Evolutionary conservation across 1,139 yeast species (phyloP), one percentile per base, ranked within the genome.

Genomic region (Yamadazyma siamensis): DNA sequence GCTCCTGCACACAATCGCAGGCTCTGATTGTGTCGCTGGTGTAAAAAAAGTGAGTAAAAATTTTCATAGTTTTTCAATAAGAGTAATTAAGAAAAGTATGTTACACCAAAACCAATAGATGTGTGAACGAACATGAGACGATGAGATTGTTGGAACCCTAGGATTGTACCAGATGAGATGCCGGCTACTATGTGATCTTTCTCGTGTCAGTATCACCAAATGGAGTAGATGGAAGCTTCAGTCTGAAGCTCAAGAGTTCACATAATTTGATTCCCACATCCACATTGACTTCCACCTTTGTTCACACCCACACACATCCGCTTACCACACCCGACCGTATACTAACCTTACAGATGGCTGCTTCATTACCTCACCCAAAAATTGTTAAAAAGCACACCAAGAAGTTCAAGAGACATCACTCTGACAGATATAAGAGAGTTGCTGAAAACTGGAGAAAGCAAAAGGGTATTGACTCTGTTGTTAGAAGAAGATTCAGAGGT

Each of bases 401-500:
- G 80, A 84, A 84, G 82, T 94, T 94, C 87, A 91, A 88, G 91
- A 88, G 99, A 80, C 97, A 91, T 73, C 98, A 94, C 80, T 88
- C 96, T 71, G 99, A 94, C 85, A 88, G 96, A 76, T 91, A 87
- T 77, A 80, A 80, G 80, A 89, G 98, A 75, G 96, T 91, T 56
- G 76, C 88, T 61, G 96, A 87, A 76, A 83, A 82, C 81, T 94
- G 98, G 98, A 91, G 99, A 87, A 91, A 91, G 79, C 98, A 94
- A 78, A 91, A 89, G 87, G 99, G 99, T 91, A 94, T 94, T 66
- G 99, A 94, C 80, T 89, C 96, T 59, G 82, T 89, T 77, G 96
- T 89, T 70, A 89, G 97, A 82, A 89, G 97, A 81, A 87, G 97
- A 80, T 94, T 91, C 95, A 87, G 97, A 83, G 98, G 98, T 65